Conservation (phyloP, 2,329 filamentous ascomycete species). For the Nigrospora osmanthi region DNA sequence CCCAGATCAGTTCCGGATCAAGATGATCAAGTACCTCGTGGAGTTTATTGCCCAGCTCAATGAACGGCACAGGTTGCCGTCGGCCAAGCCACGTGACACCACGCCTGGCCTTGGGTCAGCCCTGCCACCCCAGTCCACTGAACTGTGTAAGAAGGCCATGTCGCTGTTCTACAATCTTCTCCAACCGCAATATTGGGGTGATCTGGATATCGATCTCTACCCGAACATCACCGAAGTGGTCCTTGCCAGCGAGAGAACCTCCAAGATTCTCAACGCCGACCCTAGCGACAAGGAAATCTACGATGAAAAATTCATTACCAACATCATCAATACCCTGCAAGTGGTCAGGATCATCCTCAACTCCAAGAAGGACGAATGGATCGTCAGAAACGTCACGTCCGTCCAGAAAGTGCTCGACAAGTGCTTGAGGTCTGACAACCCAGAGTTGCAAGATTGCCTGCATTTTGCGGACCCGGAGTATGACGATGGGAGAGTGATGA, state of each 20-base stretch:
- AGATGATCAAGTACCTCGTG: constrained; percentile 90
- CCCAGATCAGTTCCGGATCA: constrained; percentile 57
- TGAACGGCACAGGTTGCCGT: constrained; percentile 74
- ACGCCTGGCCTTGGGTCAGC: constrained; percentile 33
- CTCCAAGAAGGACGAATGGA: constrained; percentile 85
- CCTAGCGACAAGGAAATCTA: constrained; percentile 60
- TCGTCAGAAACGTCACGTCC: constrained; percentile 65
- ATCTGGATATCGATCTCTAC: constrained; percentile 86
- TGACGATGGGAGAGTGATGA: constrained; percentile 62
- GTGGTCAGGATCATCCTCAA: constrained; percentile 86
- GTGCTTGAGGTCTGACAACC: constrained; percentile 76
- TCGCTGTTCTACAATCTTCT: constrained; percentile 76
- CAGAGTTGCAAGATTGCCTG: constrained; percentile 88
- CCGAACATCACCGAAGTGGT: constrained; percentile 84
- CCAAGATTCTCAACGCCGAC: constrained; percentile 49
- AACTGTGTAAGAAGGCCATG: constrained; percentile 81
- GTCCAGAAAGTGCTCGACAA: constrained; percentile 89
- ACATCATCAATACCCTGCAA: constrained; percentile 89
- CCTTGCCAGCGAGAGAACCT: constrained; percentile 71
- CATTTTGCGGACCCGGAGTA: constrained; percentile 65
- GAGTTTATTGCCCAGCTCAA: constrained; percentile 88
- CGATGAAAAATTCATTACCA: constrained; percentile 78
- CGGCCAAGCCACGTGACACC: constrained; percentile 55
- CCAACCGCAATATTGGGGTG: constrained; percentile 82
- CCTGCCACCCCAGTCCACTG: constrained; percentile 51